Evolutionary conservation across 2,329 filamentous ascomycete species (phyloP).

Genomic region (Lasiodiplodia gonubiensis): DNA sequence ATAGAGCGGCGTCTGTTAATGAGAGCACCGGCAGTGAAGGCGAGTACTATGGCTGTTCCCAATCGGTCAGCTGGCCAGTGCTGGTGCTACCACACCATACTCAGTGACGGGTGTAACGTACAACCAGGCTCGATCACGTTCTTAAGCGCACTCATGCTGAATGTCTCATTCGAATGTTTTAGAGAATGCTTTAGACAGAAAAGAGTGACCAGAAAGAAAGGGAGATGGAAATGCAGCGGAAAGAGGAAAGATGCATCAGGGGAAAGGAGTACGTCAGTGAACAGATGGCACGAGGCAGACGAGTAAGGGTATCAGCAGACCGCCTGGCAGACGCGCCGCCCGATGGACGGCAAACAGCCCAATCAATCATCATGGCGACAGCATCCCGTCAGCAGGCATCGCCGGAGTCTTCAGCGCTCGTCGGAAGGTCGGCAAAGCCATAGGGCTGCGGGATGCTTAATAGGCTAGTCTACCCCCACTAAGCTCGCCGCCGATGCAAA

Average conservation of each 20-base stretch:
- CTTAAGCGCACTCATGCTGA: constrained; percentile 25
- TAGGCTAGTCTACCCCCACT: not conserved
- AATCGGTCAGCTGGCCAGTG: not conserved
- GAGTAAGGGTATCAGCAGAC: constrained; percentile 12
- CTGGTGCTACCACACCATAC: too few species aligned
- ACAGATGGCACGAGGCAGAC: not conserved
- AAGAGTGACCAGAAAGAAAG: not conserved
- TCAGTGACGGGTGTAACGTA: not conserved
- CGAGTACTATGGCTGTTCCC: constrained; percentile 28
- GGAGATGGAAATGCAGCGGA: not conserved
- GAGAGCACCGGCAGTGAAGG: constrained; percentile 32
- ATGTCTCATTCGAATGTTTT: not conserved
- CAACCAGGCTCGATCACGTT: constrained; percentile 28
- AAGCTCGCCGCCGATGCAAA: not conserved
- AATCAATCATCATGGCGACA: constrained; percentile 1
- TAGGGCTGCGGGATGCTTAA: constrained; percentile 13
- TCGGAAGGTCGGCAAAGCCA: constrained; percentile 8
- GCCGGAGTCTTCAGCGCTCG: not conserved
- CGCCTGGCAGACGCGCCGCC: too few species aligned
- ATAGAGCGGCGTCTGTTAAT: constrained; percentile 29
- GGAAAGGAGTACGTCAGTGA: not conserved
- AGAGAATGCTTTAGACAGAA: not conserved
- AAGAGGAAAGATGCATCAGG: not conserved
- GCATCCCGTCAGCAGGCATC: constrained; percentile 1
- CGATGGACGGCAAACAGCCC: not conserved